A percentile compares a stretch with the other conserved stretches of the same genome.
phyloP scores from a whole-genome alignment of 2,329 filamentous ascomycete species.

The Fusarium avenaceum region DNA sequence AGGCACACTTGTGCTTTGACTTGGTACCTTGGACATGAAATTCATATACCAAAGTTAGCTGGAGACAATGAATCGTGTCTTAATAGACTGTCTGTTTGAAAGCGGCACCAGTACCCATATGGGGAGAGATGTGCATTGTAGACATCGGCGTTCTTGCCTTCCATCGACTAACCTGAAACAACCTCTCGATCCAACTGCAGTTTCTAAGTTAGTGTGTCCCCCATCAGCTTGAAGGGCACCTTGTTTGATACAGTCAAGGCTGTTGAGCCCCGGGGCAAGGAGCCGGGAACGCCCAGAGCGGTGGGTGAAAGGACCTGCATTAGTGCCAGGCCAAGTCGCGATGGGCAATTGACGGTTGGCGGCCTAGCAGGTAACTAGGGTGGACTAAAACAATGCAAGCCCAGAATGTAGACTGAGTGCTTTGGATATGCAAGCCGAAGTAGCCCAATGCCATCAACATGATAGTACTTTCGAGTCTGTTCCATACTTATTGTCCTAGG shows the following conservation, averaged over 20 bases:
- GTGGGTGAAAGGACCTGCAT: slow-evolving; percentile 49
- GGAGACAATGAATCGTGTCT: slow-evolving; percentile 6
- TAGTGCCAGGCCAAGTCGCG: slow-evolving; percentile 43
- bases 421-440: neutral
- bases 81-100: slow-evolving; percentile 13
- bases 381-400: neutral
- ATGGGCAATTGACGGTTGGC: slow-evolving; percentile 39
- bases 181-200: slow-evolving; percentile 43
- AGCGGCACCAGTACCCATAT: slow-evolving; percentile 25
- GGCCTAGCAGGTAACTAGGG: slow-evolving; percentile 22
- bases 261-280: slow-evolving; percentile 35
- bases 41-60: neutral
- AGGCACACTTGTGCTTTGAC: neutral
- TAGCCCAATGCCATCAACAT: slow-evolving; percentile 5
- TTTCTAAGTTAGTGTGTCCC: slow-evolving; percentile 40
- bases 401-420: neutral
- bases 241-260: slow-evolving; percentile 40
- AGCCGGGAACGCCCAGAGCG: slow-evolving; percentile 39
- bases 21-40: slow-evolving; percentile 8
- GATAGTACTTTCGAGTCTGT: slow-evolving; percentile 24
- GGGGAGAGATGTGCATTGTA: slow-evolving; percentile 21
- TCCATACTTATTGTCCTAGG: slow-evolving; percentile 8
- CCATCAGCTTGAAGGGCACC: slow-evolving; percentile 32
- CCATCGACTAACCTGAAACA: slow-evolving; percentile 48
- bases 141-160: slow-evolving; percentile 19